Percentiles rank a stretch among this genome's conserved stretches.
phyloP scores from a whole-genome alignment of 345 rosid species.

The Acer saccharum region DNA sequence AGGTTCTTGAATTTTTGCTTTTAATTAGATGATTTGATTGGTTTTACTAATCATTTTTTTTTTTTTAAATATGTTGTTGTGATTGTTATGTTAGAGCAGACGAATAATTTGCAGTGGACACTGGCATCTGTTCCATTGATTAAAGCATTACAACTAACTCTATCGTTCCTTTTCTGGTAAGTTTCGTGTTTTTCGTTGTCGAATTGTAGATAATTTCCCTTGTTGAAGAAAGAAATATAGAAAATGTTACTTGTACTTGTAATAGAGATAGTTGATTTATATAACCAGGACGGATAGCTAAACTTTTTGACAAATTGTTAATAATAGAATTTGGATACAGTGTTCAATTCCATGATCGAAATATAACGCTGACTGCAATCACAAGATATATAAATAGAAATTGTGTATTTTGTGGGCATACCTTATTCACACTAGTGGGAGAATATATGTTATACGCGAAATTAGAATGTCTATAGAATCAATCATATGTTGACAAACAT shows the following conservation, averaged over 20 bases:
- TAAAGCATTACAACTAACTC: constrained; percentile 83
- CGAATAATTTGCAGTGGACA: constrained; percentile 80
- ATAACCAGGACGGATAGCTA: background rate
- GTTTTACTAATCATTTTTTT: background rate
- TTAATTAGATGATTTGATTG: background rate
- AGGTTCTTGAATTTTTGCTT: background rate
- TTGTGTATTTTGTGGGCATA: background rate
- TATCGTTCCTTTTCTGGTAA: constrained; percentile 92
- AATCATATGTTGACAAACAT: background rate
- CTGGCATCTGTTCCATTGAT: constrained; percentile 82
- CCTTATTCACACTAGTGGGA: background rate
- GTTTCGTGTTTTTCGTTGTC: constrained; percentile 4
- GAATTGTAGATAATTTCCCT: too few relatives aligned
- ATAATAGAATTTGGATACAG: background rate
- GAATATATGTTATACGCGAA: background rate
- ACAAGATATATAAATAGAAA: background rate
- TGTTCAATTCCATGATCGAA: background rate
- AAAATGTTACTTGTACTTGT: too few relatives aligned
- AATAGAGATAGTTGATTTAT: too few relatives aligned
- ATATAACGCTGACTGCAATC: background rate
- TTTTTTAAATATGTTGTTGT: background rate
- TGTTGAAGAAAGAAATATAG: background rate
- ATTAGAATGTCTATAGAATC: background rate
- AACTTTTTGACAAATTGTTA: background rate
- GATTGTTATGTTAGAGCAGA: constrained; percentile 48